Evolutionary conservation across 345 rosid genomes (phyloP).

Genomic region (Euphorbia tirucalli): DNA sequence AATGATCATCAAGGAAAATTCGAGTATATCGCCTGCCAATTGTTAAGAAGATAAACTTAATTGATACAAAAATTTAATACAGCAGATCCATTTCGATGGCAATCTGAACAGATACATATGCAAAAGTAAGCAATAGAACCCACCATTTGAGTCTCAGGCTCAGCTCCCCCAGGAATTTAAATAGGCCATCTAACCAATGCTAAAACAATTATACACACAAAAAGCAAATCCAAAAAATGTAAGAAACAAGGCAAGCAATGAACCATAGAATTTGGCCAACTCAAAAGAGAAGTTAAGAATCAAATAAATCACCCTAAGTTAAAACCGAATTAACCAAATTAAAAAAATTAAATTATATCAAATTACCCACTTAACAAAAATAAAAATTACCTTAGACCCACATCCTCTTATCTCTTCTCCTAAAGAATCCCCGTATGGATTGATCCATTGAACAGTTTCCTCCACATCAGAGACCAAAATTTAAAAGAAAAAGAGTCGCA

Average conservation of each 20-base stretch:
- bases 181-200: slow-evolving; percentile 26
- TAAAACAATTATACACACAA: no score
- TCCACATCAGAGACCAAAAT: slow-evolving; percentile 29
- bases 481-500: neutral
- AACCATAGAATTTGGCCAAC: slow-evolving; percentile 16
- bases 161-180: slow-evolving; percentile 24
- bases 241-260: slow-evolving; percentile 10
- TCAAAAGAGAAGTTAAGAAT: slow-evolving; percentile 1
- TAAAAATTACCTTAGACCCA: slow-evolving; percentile 73
- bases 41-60: no score
- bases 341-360: slow-evolving; percentile 20
- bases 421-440: slow-evolving; percentile 44
- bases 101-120: slow-evolving; percentile 21
- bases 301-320: slow-evolving; percentile 5
- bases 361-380: slow-evolving; percentile 21
- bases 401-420: slow-evolving; percentile 56
- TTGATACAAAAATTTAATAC: slow-evolving; percentile 15
- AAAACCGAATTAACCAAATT: slow-evolving; percentile 33
- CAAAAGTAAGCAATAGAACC: slow-evolving; percentile 28
- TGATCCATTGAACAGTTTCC: slow-evolving; percentile 37
- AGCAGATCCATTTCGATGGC: slow-evolving; percentile 34
- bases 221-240: slow-evolving; percentile 10
- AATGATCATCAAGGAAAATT: slow-evolving; percentile 19
- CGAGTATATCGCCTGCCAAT: neutral
- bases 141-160: no score